Conservation (phyloP, 2,329 filamentous ascomycete genomes). For the Camillea tinctor region DNA sequence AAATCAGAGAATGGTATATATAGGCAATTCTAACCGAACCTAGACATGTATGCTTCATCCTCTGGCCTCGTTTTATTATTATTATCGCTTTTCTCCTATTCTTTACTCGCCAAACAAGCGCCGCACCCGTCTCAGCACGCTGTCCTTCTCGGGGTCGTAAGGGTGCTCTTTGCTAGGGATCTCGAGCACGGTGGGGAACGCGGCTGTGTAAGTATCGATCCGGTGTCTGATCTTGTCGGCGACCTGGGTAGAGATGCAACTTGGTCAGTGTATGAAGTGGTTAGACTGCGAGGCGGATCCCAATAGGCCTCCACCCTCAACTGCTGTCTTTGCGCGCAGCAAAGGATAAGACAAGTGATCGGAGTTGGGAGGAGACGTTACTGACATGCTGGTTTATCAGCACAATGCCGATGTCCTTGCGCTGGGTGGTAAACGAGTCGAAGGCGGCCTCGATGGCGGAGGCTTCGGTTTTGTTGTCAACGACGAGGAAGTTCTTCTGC, state of each 20-base stretch:
- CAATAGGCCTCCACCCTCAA: neutral
- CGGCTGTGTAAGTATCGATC: constrained; percentile 88
- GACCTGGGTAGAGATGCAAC: constrained; percentile 55
- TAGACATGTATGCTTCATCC: neutral
- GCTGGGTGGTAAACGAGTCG: constrained; percentile 79
- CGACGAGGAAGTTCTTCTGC: constrained; percentile 97
- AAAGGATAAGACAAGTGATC: neutral
- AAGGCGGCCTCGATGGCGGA: constrained; percentile 87
- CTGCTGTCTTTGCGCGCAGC: too few relatives aligned
- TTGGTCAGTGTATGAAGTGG: neutral
- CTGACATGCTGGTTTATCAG: constrained; percentile 96
- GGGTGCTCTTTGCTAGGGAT: constrained; percentile 99
- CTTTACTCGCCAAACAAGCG: constrained; percentile 65
- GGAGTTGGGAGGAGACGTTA: constrained; percentile 11
- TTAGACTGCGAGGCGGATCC: constrained; percentile 2
- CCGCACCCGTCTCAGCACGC: constrained; percentile 83
- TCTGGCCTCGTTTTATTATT: neutral
- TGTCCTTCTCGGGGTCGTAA: constrained; percentile 98
- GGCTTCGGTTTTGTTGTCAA: constrained; percentile 90
- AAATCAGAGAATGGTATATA: neutral
- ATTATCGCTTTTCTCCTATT: neutral
- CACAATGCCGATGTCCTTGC: constrained; percentile 95
- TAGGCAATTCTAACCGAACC: neutral
- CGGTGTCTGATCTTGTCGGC: constrained; percentile 90
- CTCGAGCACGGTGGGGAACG: constrained; percentile 94